Evolutionary conservation across 192 early-diverging fungal genomes (phyloP).

Genomic region (Linnemannia hyalina): DNA sequence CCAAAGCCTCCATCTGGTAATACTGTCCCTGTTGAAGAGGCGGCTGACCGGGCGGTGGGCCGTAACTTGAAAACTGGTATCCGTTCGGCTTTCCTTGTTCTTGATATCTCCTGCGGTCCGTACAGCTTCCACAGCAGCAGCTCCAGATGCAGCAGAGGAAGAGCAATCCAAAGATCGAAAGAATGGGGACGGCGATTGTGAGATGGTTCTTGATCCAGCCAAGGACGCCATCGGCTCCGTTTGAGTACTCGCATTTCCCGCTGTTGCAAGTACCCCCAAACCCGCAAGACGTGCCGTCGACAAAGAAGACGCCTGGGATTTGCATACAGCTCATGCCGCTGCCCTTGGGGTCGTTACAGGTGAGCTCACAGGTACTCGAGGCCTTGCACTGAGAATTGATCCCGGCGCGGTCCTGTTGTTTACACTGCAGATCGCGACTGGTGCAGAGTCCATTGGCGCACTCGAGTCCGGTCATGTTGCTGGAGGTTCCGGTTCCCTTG

Average conservation of each 20-base stretch:
- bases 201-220: conserved; percentile 63
- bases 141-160: conserved; percentile 56
- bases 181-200: conserved; percentile 61
- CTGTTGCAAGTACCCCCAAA: conserved; percentile 71
- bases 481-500: conserved; percentile 46
- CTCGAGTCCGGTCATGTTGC: conserved; percentile 50
- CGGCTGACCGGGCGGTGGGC: conserved; percentile 11
- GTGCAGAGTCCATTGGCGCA: conserved; percentile 84
- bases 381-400: conserved; percentile 68
- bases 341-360: conserved; percentile 68
- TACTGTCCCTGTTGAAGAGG: conserved; percentile 26
- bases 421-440: conserved; percentile 77
- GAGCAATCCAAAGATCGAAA: conserved; percentile 50
- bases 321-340: conserved; percentile 31
- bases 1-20: conserved; percentile 29
- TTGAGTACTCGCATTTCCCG: conserved; percentile 61
- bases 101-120: conserved; percentile 14
- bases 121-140: conserved; percentile 46
- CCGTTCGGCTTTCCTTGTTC: conserved; percentile 20
- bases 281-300: conserved; percentile 80
- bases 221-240: conserved; percentile 41
- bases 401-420: conserved; percentile 65
- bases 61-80: conserved; percentile 18
- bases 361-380: conserved; percentile 71
- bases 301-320: conserved; percentile 65